Evolutionary conservation across 1,284 basidiomycete genomes (phyloP), one percentile per base, ranked within the genome.

Genomic region (Trametes hirsuta): DNA sequence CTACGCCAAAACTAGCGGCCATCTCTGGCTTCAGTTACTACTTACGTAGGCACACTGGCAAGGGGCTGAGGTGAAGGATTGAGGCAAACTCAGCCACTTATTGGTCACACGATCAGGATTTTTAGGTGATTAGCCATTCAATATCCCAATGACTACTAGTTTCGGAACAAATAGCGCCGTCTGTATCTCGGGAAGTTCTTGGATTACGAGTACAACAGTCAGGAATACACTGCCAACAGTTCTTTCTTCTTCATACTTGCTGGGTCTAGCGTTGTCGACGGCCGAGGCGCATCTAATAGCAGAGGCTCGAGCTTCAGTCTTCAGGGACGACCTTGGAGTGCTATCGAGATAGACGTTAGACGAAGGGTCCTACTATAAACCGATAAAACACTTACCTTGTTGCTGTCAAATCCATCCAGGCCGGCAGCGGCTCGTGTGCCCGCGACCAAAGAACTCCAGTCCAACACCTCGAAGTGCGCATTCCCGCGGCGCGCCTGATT

Each of bases 361-460:
- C 24, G 37, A 21, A 42, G 37, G 21, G 12, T 6, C 11, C 3
- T 5, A 2, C 18, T 10, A 1, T 2, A 41, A 30, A 6, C 0
- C 18, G 14, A 1, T 14, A 22, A 14, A 37, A 41, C 15, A 66
- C 73, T 11, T 52, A 74, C 80, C 69, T 78, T 74, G 62, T 65
- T 71, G 50, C 78, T 77, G 63, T 86, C 83, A 57, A 92, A 87
- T 4, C 81, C 81, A 66, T 84, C 79, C 49, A 93, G 74, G 1
- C 90, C 90, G 5, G 88, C 87, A 2, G 88, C 82, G 12, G 88
- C 82, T 42, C 91, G 79, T 22, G 84, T 80, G 4, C 88, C 89
- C 4, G 87, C 88, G 36, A 90, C 78, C 24, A 92, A 72, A 3
- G 85, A 84, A 68, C 86, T 88, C 90, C 90, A 92, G 69, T 93